Evolutionary conservation across 2,329 filamentous ascomycete species (phyloP).

Genomic region (Teratosphaeria viscida): DNA sequence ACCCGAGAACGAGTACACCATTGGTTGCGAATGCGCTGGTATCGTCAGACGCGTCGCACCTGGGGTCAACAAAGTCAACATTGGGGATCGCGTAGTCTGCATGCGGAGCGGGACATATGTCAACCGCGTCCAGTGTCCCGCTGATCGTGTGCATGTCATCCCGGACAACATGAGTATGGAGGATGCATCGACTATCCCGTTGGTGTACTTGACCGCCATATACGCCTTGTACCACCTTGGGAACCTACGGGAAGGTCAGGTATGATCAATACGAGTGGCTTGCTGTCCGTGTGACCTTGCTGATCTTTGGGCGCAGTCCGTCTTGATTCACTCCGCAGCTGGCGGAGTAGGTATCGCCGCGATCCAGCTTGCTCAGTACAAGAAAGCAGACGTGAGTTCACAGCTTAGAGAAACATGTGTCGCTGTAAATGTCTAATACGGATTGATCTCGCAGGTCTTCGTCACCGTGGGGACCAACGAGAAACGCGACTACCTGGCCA

Average conservation of each 20-base stretch:
- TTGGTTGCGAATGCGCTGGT: slow-evolving; percentile 6
- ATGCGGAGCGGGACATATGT: not conserved
- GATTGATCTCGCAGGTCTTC: not conserved
- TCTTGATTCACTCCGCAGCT: not conserved
- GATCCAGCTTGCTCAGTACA: not conserved
- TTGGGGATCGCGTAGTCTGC: slow-evolving; percentile 4
- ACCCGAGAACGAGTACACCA: not conserved
- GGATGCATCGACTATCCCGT: not conserved
- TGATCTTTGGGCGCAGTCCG: not conserved
- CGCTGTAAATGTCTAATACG: no score
- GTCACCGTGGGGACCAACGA: not conserved
- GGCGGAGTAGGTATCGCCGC: not conserved
- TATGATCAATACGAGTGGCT: no score
- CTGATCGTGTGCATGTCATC: not conserved
- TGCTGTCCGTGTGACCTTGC: no score
- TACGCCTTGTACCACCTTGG: not conserved
- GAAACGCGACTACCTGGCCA: slow-evolving; percentile 6
- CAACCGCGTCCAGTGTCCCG: not conserved
- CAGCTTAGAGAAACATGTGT: no score
- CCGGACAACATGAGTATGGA: not conserved
- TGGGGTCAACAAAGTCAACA: slow-evolving; percentile 4
- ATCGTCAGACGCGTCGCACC: slow-evolving; percentile 4
- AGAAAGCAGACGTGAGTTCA: no score
- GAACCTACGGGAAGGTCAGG: not conserved
- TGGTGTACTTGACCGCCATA: not conserved